phyloP scores from a whole-genome alignment of 1,139 yeast species.

The Protomyces inundatus region DNA sequence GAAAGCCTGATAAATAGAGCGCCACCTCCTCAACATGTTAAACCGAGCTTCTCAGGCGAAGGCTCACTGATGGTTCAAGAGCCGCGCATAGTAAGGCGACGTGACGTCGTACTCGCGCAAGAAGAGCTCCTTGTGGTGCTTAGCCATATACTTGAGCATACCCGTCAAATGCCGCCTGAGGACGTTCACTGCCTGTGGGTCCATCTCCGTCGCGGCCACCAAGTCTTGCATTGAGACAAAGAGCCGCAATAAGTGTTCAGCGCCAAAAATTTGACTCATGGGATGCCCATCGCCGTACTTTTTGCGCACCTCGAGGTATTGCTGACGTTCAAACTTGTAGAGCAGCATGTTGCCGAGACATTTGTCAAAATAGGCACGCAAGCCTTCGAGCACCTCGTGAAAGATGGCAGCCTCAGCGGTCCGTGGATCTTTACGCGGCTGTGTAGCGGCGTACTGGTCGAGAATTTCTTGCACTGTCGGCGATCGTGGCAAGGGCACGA shows the following conservation, averaged over 20 bases:
- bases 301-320: conserved; percentile 55
- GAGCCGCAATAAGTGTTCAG: conserved; percentile 35
- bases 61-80: conserved; percentile 3
- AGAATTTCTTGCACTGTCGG: conserved; percentile 34
- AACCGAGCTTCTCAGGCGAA: no score
- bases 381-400: conserved; percentile 63
- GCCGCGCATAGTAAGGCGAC: conserved; percentile 10
- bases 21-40: no score
- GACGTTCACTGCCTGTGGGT: conserved; percentile 60
- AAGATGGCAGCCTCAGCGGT: conserved; percentile 53
- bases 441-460: conserved; percentile 31
- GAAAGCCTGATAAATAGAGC: no score
- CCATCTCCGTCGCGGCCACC: conserved; percentile 75
- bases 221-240: conserved; percentile 67
- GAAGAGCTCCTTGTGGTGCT: neutral
- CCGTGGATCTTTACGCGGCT: conserved; percentile 30
- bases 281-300: conserved; percentile 40
- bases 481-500: conserved; percentile 33
- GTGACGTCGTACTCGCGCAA: conserved; percentile 16
- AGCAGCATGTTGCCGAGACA: conserved; percentile 66
- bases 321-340: conserved; percentile 80
- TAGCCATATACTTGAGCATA: conserved; percentile 43
- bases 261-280: conserved; percentile 59
- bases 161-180: conserved; percentile 53
- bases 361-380: conserved; percentile 71